A percentile compares a stretch with the other conserved stretches of the same genome.
phyloP scores from a whole-genome alignment of 2,329 filamentous ascomycete species.

The Ophiostoma quercus region DNA sequence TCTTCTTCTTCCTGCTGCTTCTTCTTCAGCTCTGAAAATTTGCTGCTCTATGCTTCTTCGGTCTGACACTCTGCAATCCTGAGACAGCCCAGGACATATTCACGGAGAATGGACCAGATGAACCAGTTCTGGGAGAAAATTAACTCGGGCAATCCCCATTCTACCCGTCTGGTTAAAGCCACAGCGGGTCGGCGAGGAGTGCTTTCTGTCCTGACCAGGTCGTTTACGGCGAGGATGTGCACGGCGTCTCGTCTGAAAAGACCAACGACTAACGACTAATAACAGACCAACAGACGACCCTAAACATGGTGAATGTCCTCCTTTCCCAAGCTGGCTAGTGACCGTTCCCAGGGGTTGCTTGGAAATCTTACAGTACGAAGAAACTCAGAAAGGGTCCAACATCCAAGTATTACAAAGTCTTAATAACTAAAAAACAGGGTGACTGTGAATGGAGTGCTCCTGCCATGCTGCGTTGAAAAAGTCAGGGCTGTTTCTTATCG shows the following conservation, averaged over 20 bases:
- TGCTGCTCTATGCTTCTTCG: not conserved
- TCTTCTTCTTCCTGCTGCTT: not conserved
- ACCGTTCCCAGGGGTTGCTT: not conserved
- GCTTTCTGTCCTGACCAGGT: not conserved
- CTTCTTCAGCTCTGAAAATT: not conserved
- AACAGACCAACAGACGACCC: no score
- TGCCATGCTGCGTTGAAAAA: not conserved
- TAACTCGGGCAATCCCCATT: not conserved
- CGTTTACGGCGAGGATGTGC: not conserved
- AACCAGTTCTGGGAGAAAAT: not conserved
- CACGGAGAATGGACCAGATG: not conserved
- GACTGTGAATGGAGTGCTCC: not conserved
- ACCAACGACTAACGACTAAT: no score
- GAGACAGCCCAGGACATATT: not conserved
- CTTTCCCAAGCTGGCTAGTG: constrained; percentile 1
- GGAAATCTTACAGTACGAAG: not conserved
- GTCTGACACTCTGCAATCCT: not conserved
- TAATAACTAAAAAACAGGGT: not conserved
- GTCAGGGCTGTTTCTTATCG: not conserved
- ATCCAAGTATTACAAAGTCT: not conserved
- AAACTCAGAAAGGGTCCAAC: not conserved
- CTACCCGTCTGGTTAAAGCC: not conserved
- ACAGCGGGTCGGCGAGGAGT: not conserved
- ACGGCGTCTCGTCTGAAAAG: not conserved
- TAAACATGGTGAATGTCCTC: not conserved